phyloP scores from a whole-genome alignment of 805 yeast species.

The Candida tallmaniae region DNA sequence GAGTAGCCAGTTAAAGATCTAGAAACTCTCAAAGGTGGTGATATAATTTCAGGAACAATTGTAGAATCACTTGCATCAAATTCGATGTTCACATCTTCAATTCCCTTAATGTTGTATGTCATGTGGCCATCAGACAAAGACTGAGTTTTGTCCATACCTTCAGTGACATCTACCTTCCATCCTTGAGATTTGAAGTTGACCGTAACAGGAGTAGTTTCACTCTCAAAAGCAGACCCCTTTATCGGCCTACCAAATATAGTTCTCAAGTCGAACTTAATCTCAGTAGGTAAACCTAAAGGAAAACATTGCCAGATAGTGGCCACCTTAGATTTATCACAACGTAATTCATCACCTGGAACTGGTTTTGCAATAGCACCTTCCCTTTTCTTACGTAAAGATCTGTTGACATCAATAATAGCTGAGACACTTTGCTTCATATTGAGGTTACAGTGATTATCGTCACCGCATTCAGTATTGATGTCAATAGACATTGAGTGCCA shows the following conservation, averaged over 20 bases:
- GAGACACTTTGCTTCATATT: conserved; percentile 64
- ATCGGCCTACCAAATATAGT: conserved; percentile 69
- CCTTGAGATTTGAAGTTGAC: conserved; percentile 37
- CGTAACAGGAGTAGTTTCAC: conserved; percentile 37
- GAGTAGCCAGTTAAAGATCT: conserved; percentile 90
- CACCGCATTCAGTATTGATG: conserved; percentile 52
- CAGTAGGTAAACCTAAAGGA: conserved; percentile 56
- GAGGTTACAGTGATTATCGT: conserved; percentile 38
- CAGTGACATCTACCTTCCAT: conserved; percentile 42
- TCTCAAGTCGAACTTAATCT: conserved; percentile 48
- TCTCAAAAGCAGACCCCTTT: conserved; percentile 53
- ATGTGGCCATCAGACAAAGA: conserved; percentile 4
- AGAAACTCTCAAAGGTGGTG: conserved; percentile 60
- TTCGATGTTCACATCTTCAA: conserved; percentile 20
- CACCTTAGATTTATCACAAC: conserved; percentile 66
- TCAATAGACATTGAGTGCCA: conserved; percentile 96
- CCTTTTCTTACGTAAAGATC: conserved; percentile 55
- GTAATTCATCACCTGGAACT: conserved; percentile 57
- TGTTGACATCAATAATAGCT: conserved; percentile 66
- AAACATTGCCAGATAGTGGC: conserved; percentile 67
- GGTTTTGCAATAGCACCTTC: conserved; percentile 80
- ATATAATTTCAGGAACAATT: conserved; percentile 18
- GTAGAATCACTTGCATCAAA: conserved; percentile 45
- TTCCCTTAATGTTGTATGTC: conserved; percentile 28
- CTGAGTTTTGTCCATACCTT: conserved; percentile 8